Percentiles rank a stretch among this genome's conserved stretches.
phyloP scores from a whole-genome alignment of 2,329 filamentous ascomycete species.

The Aspergillus arachidicola region DNA sequence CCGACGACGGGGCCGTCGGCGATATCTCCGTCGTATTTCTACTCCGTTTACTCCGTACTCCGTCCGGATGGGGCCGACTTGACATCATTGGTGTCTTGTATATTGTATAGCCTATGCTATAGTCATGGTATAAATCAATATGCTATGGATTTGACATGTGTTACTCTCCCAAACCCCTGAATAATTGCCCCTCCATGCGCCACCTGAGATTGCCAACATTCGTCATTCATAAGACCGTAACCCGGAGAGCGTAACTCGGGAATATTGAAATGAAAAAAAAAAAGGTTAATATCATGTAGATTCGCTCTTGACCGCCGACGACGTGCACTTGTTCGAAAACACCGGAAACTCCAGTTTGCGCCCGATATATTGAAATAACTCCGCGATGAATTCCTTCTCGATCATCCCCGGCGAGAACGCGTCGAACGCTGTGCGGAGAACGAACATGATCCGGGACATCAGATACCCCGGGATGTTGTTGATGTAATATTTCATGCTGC shows the following conservation, averaged over 20 bases:
- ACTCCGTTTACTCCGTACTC: background rate
- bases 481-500: conserved; percentile 33
- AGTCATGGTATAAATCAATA: background rate
- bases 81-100: background rate
- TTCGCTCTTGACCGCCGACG: conserved; percentile 16
- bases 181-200: background rate
- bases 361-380: conserved; percentile 28
- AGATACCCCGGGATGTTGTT: conserved; percentile 28
- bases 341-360: conserved; percentile 24
- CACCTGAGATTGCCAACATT: background rate
- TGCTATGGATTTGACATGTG: background rate
- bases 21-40: background rate
- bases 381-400: conserved; percentile 28
- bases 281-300: background rate
- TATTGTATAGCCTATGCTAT: background rate
- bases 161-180: background rate
- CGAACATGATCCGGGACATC: conserved; percentile 33
- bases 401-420: conserved; percentile 29
- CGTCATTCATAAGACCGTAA: background rate
- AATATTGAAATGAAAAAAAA: background rate
- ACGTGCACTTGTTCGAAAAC: conserved; percentile 26
- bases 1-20: background rate
- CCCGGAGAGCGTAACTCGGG: background rate
- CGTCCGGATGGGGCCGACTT: too few species aligned
- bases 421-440: conserved; percentile 30